Evolutionary conservation across 306 rosid species (phyloP).

Genomic region (Rosa chinensis): DNA sequence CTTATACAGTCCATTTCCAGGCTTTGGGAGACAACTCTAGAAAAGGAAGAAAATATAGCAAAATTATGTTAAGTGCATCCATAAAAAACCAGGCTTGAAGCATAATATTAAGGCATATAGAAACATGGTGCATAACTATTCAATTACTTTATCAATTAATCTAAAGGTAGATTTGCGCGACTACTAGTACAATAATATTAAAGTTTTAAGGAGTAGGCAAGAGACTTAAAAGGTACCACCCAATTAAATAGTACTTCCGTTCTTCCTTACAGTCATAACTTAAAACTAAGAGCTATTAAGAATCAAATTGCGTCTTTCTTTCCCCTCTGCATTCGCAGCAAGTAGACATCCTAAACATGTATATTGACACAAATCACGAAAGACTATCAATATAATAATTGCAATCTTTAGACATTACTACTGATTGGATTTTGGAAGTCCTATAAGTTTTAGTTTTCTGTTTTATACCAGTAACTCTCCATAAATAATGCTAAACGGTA

Average conservation of each 20-base stretch:
- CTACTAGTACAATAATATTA: background rate
- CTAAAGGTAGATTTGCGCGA: background rate
- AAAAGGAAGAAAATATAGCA: background rate
- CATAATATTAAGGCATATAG: background rate
- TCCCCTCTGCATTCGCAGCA: background rate
- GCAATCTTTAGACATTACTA: background rate
- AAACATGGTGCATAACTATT: background rate
- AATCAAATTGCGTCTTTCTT: background rate
- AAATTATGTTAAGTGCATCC: background rate
- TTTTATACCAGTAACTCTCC: background rate
- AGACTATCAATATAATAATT: background rate
- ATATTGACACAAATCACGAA: background rate
- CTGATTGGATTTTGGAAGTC: background rate
- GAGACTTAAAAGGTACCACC: background rate
- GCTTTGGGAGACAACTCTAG: slow-evolving; percentile 57
- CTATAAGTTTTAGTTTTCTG: background rate
- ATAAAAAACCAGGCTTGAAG: background rate
- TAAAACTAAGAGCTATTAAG: background rate
- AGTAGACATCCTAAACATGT: background rate
- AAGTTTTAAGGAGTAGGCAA: background rate
- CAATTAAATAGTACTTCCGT: background rate
- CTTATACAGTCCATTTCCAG: slow-evolving; percentile 45
- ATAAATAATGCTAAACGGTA: background rate
- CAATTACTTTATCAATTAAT: background rate
- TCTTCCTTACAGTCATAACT: background rate